Base-by-base conservation (phyloP, 192 early-diverging fungal species). In the Podila epigama region DNA sequence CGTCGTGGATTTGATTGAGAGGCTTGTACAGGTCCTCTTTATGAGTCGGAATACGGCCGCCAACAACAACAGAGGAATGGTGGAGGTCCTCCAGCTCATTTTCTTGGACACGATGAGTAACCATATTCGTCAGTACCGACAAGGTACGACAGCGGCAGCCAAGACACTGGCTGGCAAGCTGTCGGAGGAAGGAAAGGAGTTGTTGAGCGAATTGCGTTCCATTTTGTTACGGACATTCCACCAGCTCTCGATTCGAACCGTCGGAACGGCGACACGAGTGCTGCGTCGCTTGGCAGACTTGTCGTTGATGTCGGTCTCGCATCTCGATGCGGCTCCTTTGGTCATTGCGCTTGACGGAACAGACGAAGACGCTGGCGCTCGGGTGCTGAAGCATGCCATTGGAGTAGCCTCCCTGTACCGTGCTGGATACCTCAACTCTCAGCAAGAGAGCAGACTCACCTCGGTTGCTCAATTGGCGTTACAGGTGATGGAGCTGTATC, bases 71-170 rank as follows among this genome's bases (percentile, higher is more conserved):
- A 32, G 16, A 15, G 33, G 60, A 22, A 9, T n/a, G n/a, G 29
- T 69, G 4, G 64, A 84, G 60, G 80, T 79, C 11, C 53, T 84
- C 31, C 80, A 79, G 66, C 40, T 79, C n/a, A 33, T 75, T 20
- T 81, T 84, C 34, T 67, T 81, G 60, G 62, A 70, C 31, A 84
- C 75, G 0, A 36, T 84, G 52, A 55, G 44, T 8, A 68, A 70
- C 39, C 75, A 84, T 42, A 58, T 79, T 3, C 35, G 51, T 20
- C 40, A 33, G 27, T 44, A 73, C 34, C 41, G 63, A 7, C 41
- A 66, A 39, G 53, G 63, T 27, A 58, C 54, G 5, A 37, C 59
- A 16, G 42, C 62, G 20, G 51, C 67, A 28, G 44, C 48, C 11
- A 35, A 51, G 7, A 16, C 36, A n/a, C 32, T 28, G 10, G 28